Evolutionary conservation across 2,329 filamentous ascomycete genomes (phyloP), one percentile per base, ranked within the genome.

Genomic region (Verticillium nonalfalfae): DNA sequence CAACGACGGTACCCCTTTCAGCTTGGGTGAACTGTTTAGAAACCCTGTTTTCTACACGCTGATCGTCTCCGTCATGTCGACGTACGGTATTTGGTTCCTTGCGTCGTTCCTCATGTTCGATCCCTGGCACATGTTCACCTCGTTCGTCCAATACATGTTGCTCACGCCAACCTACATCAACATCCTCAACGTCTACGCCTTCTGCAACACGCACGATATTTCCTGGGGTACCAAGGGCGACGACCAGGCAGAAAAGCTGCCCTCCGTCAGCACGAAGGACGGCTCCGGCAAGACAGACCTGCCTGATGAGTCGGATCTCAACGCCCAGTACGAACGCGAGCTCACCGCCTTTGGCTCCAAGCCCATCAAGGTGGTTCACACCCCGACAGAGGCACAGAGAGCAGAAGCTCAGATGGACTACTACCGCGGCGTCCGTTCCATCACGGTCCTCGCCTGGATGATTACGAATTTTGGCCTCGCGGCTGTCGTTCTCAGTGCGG

Each of bases 61-160:
- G 65, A 95, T 99, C 68, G 87, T 99, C 59, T 97, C 93, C 0
- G 85, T 98, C 70, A 85, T 90, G 69, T 95, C 93, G 11, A 99
- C 95, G 0, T 99, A 95, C 73, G 83, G 96, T 64, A 88, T 99
- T 70, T 99, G 93, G 90, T 84, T 98, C 63, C 78, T 99, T 58
- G 90, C 92, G 0, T 97, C 93, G 9, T 82, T 99, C 66, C 81
- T 99, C 67, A 98, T 98, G 87, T 87, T 98, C 75, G 95, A 99
- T 74, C 95, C 95, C 4, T 99, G 95, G 94, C 95, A 99, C 78
- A 98, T 99, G 93, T 84, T 97, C 74, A 98, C 95, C n/a, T 88
- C 90, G 62, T 92, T 98, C 75, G 75, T 93, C 57, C 95, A 98
- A 84, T 99, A 99, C 75, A 87, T 98, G 68, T 85, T 98, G 52